phyloP scores from a whole-genome alignment of 805 yeast genomes.

The Torulaspora microellipsoides region DNA sequence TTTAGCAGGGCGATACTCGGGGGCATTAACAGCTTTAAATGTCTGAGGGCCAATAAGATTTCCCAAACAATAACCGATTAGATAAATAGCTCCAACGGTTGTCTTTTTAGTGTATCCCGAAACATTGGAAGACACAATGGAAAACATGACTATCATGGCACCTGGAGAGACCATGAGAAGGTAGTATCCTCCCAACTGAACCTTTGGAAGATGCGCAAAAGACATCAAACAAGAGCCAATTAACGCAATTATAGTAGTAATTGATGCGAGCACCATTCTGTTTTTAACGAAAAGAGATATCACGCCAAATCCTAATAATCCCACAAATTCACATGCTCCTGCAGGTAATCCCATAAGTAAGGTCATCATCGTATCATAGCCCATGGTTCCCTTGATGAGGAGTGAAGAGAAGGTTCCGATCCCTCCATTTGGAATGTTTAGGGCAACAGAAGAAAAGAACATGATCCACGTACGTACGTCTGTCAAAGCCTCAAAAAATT shows the following conservation, averaged over 20 bases:
- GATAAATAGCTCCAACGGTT: conserved; percentile 46
- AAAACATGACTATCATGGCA: conserved; percentile 50
- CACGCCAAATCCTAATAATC: conserved; percentile 35
- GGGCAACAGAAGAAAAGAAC: conserved; percentile 42
- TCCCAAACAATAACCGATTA: conserved; percentile 55
- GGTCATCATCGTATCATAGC: conserved; percentile 41
- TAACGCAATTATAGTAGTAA: conserved; percentile 47
- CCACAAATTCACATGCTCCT: conserved; percentile 42
- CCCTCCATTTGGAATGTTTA: conserved; percentile 46
- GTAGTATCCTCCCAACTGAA: conserved; percentile 43
- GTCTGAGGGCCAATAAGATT: conserved; percentile 60
- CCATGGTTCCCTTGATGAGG: conserved; percentile 46
- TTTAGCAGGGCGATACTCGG: conserved; percentile 53
- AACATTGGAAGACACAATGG: conserved; percentile 57
- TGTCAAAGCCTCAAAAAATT: conserved; percentile 41
- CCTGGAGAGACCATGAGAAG: conserved; percentile 50
- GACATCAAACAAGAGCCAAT: conserved; percentile 39
- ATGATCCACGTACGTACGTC: conserved; percentile 50
- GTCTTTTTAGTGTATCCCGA: conserved; percentile 57
- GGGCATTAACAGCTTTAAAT: conserved; percentile 47
- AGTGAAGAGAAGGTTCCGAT: conserved; percentile 48
- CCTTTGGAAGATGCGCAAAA: conserved; percentile 40
- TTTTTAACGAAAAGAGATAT: conserved; percentile 36
- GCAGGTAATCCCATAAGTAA: conserved; percentile 53
- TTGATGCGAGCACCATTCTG: conserved; percentile 34